Base-by-base conservation (phyloP, 2,329 filamentous ascomycete genomes). In the Cladophialophora carrionii region DNA sequence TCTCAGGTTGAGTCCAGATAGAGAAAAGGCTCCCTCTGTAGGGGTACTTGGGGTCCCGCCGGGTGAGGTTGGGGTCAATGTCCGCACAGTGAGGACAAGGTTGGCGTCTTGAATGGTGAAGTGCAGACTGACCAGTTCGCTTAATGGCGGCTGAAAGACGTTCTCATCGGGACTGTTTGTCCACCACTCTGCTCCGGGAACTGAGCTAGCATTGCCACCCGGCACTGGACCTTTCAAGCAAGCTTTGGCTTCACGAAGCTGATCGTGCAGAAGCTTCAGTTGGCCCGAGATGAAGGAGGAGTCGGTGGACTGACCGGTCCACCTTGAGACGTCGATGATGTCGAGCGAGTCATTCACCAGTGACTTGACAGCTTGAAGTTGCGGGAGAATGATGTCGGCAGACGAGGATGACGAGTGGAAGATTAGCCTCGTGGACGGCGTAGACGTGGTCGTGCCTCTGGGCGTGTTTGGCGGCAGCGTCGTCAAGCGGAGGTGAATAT, bases 261-360 rank as follows among this genome's bases (percentile, higher is more conserved):
- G 85, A 64, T 88, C 86, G 67, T 85, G 81, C 67, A 86, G 76
- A 69, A 87, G 78, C 62, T 81, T 79, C 73, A 87, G 77, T 78
- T 87, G 84, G 63, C 85, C 82, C 69, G 80, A 82, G 73, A 87
- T 83, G 75, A 86, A 85, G 72, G 80, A 78, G 56, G 84, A 82
- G 71, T 86, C 82, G 53, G 79, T 81, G n/a, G 83, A 80, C 73
- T 90, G 86, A 17, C 88, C 87, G 41, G 89, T 90, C 81, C 88
- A 89, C 31, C 89, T 84, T 52, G 89, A 91, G 17, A 96, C 85
- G 72, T 89, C 86, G 57, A 96, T 87, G 54, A 96, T 87, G 76
- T 96, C 91, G 68, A 97, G 85, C 63, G 91, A 89, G 72, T 91
- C 86, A 66, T 90, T 94, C 71, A 98, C 88, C 48, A 92, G 82